phyloP scores from a whole-genome alignment of 441 rosid species.

The Eutrema salsugineum region DNA sequence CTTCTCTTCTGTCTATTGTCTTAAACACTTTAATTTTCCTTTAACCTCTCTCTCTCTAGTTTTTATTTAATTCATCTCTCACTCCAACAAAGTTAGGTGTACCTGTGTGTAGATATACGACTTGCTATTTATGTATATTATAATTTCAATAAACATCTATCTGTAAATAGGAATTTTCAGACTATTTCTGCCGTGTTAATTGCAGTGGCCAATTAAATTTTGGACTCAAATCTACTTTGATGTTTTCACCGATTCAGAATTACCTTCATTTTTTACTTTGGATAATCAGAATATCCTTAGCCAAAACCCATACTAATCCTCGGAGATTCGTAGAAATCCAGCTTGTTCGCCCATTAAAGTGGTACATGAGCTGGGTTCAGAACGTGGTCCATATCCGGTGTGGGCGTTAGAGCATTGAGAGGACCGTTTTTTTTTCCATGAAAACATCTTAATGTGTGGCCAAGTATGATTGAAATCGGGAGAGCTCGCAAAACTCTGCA shows the following conservation, averaged over 20 bases:
- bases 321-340: no score
- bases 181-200: neutral
- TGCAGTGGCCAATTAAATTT: neutral
- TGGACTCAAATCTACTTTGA: neutral
- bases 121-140: neutral
- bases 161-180: neutral
- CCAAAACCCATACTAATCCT: no score
- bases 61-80: neutral
- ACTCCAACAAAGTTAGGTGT: conserved; percentile 26
- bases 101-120: conserved; percentile 8
- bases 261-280: neutral
- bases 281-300: no score
- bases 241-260: neutral
- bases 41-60: neutral
- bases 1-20: conserved; percentile 6
- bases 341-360: no score
- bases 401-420: no score
- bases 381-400: no score
- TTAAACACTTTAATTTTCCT: neutral
- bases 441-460: no score
- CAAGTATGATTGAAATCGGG: no score
- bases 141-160: neutral
- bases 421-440: no score
- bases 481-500: no score
- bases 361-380: no score